phyloP scores from a whole-genome alignment of 2,329 filamentous ascomycete species.

The Aspergillus awamori region DNA sequence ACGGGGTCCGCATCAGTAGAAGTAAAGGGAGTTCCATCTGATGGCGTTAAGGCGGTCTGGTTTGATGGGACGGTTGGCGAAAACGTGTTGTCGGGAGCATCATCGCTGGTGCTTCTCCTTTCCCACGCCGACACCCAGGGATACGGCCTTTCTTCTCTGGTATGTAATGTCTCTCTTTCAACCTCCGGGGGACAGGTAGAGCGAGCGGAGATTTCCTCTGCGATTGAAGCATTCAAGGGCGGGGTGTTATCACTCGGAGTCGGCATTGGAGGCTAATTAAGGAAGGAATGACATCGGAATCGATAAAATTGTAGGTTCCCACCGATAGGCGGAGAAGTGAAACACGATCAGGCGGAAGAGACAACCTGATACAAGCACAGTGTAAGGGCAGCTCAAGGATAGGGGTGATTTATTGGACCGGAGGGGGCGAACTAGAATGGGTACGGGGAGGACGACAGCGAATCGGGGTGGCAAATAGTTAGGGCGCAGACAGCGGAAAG shows the following conservation, averaged over 20 bases:
- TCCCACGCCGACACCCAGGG: constrained; percentile 24
- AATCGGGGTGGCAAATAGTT: neutral
- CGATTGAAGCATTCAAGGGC: constrained; percentile 47
- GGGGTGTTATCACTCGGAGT: constrained; percentile 51
- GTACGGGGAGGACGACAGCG: neutral
- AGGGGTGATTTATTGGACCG: neutral
- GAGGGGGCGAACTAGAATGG: constrained; percentile 6
- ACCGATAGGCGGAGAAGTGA: constrained; percentile 31
- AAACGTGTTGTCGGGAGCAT: constrained; percentile 33
- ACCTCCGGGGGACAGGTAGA: constrained; percentile 55
- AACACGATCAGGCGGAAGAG: constrained; percentile 16
- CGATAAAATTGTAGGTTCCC: constrained; percentile 15
- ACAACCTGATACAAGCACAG: constrained; percentile 8
- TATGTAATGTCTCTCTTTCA: constrained; percentile 36
- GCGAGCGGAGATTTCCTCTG: constrained; percentile 48
- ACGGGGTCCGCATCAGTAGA: constrained; percentile 30
- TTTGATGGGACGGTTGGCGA: constrained; percentile 29
- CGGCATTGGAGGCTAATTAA: constrained; percentile 52
- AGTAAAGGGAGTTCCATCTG: constrained; percentile 29
- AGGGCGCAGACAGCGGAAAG: no score
- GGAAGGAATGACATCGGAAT: constrained; percentile 40
- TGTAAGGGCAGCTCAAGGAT: neutral
- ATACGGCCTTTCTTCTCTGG: no score
- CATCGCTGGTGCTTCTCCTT: constrained; percentile 24
- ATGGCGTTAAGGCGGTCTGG: constrained; percentile 30